Evolutionary conservation across 495 filamentous ascomycete species (phyloP).

Genomic region (Bryoglossum gracile): DNA sequence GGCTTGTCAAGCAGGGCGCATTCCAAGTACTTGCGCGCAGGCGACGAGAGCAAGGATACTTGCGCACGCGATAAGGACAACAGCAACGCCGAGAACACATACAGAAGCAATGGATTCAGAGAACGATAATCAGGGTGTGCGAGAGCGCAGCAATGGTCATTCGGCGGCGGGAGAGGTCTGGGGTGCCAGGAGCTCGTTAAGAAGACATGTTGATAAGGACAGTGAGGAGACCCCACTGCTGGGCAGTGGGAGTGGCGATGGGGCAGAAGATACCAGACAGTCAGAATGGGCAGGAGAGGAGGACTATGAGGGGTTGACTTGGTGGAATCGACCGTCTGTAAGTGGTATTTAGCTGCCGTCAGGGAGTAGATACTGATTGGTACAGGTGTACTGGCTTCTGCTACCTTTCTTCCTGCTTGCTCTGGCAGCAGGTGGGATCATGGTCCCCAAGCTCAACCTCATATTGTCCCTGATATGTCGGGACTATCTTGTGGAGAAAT

Average conservation of each 20-base stretch:
- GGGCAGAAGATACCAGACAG: conserved; percentile 13
- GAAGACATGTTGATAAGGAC: conserved; percentile 8
- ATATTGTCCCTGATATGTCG: conserved; percentile 75
- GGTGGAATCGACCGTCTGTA: conserved; percentile 70
- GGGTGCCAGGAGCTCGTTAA: conserved; percentile 20
- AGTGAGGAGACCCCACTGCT: conserved; percentile 39
- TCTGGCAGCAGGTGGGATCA: conserved; percentile 73
- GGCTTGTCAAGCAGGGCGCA: too few species aligned
- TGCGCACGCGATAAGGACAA: neutral
- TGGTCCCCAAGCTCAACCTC: conserved; percentile 74
- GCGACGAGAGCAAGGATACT: neutral
- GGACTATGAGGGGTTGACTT: conserved; percentile 58
- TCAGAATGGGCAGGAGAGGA: conserved; percentile 37
- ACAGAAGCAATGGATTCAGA: conserved; percentile 13
- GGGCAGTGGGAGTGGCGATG: conserved; percentile 14
- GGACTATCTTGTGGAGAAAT: conserved; percentile 62
- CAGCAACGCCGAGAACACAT: neutral
- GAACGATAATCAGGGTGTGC: neutral
- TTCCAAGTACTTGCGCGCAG: too few species aligned
- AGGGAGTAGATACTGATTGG: conserved; percentile 7
- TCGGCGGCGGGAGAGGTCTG: conserved; percentile 2
- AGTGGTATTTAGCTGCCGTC: conserved; percentile 20
- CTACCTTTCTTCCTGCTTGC: conserved; percentile 69
- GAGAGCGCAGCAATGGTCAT: neutral
- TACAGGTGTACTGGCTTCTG: conserved; percentile 77